Evolutionary conservation across 106 monocot genomes (phyloP).

Genomic region (Acorus gramineus): DNA sequence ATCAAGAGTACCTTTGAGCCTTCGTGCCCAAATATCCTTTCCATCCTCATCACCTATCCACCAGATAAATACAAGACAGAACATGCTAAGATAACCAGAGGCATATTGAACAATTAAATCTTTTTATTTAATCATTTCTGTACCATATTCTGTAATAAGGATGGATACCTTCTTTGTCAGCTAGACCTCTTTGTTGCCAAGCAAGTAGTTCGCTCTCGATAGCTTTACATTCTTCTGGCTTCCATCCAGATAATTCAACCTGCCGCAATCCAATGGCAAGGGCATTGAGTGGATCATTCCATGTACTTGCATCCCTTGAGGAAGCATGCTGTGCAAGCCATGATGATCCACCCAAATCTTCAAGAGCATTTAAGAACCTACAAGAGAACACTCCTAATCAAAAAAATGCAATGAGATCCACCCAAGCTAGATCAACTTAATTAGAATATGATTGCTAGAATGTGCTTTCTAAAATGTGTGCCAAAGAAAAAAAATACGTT

Average conservation of each 20-base stretch:
- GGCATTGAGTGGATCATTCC: slow-evolving; percentile 50
- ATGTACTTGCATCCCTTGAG: slow-evolving; percentile 31
- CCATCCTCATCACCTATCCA: slow-evolving; percentile 64
- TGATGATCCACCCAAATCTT: slow-evolving; percentile 59
- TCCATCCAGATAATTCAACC: slow-evolving; percentile 73
- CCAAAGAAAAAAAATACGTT: too few species aligned
- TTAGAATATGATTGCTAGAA: too few species aligned
- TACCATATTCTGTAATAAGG: not conserved
- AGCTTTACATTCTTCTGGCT: slow-evolving; percentile 58
- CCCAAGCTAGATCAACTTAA: too few species aligned
- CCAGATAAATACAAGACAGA: not conserved
- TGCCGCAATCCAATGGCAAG: slow-evolving; percentile 68
- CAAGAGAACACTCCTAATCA: too few species aligned
- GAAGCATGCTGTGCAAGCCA: slow-evolving; percentile 50
- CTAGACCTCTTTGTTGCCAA: slow-evolving; percentile 57
- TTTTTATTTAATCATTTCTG: not conserved
- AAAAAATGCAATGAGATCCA: too few species aligned
- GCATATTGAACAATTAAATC: too few species aligned
- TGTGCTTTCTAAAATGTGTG: too few species aligned
- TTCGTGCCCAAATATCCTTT: slow-evolving; percentile 71
- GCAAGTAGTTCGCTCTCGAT: slow-evolving; percentile 64
- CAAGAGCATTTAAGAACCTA: slow-evolving; percentile 73
- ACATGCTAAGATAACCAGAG: too few species aligned
- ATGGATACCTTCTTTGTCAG: slow-evolving; percentile 61
- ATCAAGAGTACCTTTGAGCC: slow-evolving; percentile 86